Percentiles rank a stretch among this genome's conserved stretches.
These are phyloP conservation scores for Aureobasidium lini DNA, from an alignment of 2,329 filamentous ascomycete genomes.

Conservation along the genomic window DNA sequence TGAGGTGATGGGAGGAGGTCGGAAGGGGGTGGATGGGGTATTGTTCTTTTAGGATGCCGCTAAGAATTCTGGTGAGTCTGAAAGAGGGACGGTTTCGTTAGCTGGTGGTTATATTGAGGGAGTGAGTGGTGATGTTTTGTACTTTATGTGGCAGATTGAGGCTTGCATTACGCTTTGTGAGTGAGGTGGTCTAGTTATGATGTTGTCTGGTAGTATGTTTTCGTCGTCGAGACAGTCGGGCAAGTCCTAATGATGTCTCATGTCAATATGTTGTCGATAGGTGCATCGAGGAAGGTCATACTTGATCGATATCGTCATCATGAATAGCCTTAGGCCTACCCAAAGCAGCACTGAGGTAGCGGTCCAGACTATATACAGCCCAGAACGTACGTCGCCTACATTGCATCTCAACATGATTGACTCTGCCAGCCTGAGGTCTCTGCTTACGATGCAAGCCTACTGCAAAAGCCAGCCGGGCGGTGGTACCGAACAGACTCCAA, in stretches of 20 bases:
- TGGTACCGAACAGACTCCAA: constrained; percentile 25
- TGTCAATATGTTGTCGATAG: background rate
- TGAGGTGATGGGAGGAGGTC: constrained; percentile 30
- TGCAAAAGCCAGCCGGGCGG: constrained; percentile 19
- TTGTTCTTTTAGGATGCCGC: constrained; percentile 26
- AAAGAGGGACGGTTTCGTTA: background rate
- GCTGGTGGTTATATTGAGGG: background rate
- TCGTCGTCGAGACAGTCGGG: constrained; percentile 51
- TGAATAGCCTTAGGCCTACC: constrained; percentile 54
- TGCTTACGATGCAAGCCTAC: constrained; percentile 16
- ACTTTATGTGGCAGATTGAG: constrained; percentile 36
- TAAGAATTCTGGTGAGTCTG: constrained; percentile 30
- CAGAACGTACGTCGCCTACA: constrained; percentile 54
- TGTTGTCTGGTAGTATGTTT: constrained; percentile 42
- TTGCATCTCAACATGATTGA: constrained; percentile 43
- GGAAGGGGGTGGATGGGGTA: constrained; percentile 29
- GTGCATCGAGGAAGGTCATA: background rate
- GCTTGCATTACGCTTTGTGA: constrained; percentile 43
- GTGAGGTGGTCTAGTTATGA: constrained; percentile 22
- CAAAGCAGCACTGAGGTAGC: constrained; percentile 56
- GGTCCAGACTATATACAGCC: constrained; percentile 56
- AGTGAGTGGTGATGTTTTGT: background rate
- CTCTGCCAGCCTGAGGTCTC: background rate
- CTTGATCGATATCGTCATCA: constrained; percentile 52
- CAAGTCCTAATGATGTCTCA: constrained; percentile 34